A percentile compares a stretch with the other conserved stretches of the same genome.
These are phyloP conservation scores for Fennellomyces sp. DNA, from an alignment of 371 early-diverging fungal species.

Conservation along the genomic window DNA sequence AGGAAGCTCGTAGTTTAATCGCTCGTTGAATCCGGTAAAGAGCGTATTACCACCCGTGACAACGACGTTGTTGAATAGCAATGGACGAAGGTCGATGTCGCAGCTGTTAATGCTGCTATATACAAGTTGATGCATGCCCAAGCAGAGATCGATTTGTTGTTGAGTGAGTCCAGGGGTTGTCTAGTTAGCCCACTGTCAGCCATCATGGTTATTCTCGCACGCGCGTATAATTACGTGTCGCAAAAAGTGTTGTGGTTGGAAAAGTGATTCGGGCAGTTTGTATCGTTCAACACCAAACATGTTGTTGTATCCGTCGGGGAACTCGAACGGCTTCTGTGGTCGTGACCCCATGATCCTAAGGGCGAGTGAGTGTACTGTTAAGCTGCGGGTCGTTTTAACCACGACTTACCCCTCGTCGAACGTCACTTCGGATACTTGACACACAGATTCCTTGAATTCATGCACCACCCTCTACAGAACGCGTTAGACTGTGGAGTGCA, in stretches of 20 bases:
- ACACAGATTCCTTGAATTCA: conserved; percentile 94
- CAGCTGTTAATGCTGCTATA: conserved; percentile 71
- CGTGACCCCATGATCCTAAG: conserved; percentile 55
- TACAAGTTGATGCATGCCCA: conserved; percentile 73
- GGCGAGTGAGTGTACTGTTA: not conserved
- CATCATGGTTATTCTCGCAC: not conserved
- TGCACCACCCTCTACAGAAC: conserved; percentile 61
- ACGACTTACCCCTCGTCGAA: conserved; percentile 71
- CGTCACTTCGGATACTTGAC: conserved; percentile 78
- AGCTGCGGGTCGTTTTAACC: not conserved
- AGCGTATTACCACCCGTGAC: conserved; percentile 91
- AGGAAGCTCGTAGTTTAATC: conserved; percentile 76
- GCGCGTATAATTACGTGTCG: conserved; percentile 15
- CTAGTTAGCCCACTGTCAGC: not conserved
- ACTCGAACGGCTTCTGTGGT: conserved; percentile 87
- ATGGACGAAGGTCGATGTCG: conserved; percentile 88
- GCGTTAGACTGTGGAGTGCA: not conserved
- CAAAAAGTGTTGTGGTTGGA: conserved; percentile 67
- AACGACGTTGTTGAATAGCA: conserved; percentile 80
- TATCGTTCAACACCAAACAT: conserved; percentile 83
- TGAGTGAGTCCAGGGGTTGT: conserved; percentile 17
- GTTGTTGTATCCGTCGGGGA: conserved; percentile 93
- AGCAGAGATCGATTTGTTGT: conserved; percentile 38
- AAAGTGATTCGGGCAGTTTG: conserved; percentile 83
- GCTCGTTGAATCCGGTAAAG: conserved; percentile 87